A percentile compares a stretch with the other conserved stretches of the same genome.
Evolutionary conservation across 2,329 filamentous ascomycete species (phyloP).

Genomic region (Fusarium sp.): DNA sequence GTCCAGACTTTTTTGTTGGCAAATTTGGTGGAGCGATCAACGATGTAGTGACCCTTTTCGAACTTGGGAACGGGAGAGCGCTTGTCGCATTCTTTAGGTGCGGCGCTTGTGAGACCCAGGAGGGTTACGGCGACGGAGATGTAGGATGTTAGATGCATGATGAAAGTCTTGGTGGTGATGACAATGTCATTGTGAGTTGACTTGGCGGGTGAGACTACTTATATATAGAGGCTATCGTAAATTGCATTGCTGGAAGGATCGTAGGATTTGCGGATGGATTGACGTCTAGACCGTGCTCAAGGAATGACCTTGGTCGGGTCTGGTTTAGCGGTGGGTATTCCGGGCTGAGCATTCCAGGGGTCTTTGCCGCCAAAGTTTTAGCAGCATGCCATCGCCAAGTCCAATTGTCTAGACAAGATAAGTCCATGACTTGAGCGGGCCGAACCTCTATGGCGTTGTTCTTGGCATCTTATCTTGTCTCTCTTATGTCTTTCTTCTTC

Average conservation of each 20-base stretch:
- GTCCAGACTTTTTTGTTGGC: conserved; percentile 40
- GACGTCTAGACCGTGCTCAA: conserved; percentile 17
- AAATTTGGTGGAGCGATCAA: conserved; percentile 34
- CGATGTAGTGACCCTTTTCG: conserved; percentile 40
- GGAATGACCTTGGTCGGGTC: conserved; percentile 24
- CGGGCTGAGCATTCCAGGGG: conserved; percentile 22
- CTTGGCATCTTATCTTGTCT: neutral
- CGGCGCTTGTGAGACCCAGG: conserved; percentile 24
- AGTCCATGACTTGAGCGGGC: neutral
- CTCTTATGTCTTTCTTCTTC: neutral
- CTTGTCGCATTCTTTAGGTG: conserved; percentile 16
- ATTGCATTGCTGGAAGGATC: neutral
- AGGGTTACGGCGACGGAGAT: conserved; percentile 24
- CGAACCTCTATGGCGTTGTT: neutral
- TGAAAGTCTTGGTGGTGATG: neutral
- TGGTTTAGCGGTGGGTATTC: conserved; percentile 11
- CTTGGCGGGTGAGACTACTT: neutral
- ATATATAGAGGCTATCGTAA: neutral
- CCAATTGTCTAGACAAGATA: neutral
- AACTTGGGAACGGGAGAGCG: conserved; percentile 34
- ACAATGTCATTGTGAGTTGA: neutral
- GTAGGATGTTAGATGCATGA: conserved; percentile 36
- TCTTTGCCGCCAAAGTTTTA: neutral
- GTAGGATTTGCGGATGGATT: conserved; percentile 7
- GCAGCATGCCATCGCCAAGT: conserved; percentile 13